Evolutionary conservation across 164 flowering plant species (phyloP).

Genomic region (Paratinospora sagittata): DNA sequence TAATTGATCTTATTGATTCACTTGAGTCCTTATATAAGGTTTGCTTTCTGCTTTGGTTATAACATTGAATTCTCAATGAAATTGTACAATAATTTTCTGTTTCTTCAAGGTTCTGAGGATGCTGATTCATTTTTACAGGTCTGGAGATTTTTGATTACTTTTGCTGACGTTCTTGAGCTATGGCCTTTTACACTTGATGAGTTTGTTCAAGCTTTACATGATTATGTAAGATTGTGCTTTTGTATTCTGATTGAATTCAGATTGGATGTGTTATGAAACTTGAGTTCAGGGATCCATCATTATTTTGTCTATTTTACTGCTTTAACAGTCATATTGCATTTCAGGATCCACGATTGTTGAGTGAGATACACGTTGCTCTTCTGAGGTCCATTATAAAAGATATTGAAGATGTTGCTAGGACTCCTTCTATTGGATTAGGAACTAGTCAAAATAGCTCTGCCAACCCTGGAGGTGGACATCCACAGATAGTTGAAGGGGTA

Average conservation of each 20-base stretch:
- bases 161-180: constrained; percentile 84
- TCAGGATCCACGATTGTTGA: constrained; percentile 78
- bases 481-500: constrained; percentile 91
- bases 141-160: constrained; percentile 83
- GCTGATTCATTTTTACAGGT: constrained; percentile 37
- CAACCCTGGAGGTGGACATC: constrained; percentile 92
- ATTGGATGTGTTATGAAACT: neutral
- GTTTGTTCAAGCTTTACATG: constrained; percentile 89
- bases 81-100: neutral
- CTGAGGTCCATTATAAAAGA: constrained; percentile 71
- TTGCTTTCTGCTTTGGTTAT: neutral
- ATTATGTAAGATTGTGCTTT: constrained; percentile 50
- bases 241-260: neutral
- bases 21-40: neutral
- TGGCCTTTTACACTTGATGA: constrained; percentile 98
- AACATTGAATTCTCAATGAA: neutral
- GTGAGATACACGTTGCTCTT: constrained; percentile 81
- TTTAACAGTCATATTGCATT: constrained; percentile 10
- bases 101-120: constrained; percentile 7
- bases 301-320: neutral
- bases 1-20: neutral
- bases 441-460: constrained; percentile 56
- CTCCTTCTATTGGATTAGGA: constrained; percentile 61
- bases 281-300: neutral
- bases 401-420: constrained; percentile 89